Evolutionary conservation across 2,329 filamentous ascomycete genomes (phyloP), one percentile per base, ranked within the genome.

Genomic region (Aspergillus calidoustus): DNA sequence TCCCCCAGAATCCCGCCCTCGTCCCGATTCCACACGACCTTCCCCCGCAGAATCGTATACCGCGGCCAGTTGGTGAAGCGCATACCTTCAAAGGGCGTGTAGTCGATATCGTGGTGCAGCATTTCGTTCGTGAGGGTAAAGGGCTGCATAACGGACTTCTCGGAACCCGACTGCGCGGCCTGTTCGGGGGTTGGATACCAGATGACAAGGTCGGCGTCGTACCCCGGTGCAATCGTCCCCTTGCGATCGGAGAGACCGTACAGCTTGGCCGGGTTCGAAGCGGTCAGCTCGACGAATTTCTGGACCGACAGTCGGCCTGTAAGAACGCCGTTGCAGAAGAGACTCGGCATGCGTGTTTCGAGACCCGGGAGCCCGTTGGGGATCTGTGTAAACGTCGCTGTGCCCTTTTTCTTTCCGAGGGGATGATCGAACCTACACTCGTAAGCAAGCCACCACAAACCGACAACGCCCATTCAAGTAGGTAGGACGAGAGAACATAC

Each of bases 201-300:
- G 44, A 82, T 77, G 15, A 79, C 74, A 11, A 81, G 59, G 62
- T 81, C 80, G 1, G 80, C 79, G 65, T 81, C 80, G 56, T 76
- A 77, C 1, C 77, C 79, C 4, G 79, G 79, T 0, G 76, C 72
- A 30, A 81, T 75, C 2, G 71, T 73, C 0, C 80, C 80, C 57
- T 81, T 81, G 31, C 64, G 66, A 2, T 73, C 72, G 13, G 71
- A 71, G 2, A 81, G 68, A 0, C 79, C 79, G 62, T 81, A 82
- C 58, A 81, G 65, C 65, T 78, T 81, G 0, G 80, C 80, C 1
- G 80, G 74, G 54, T 81, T 82, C 0, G 76, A 75, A 3, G 74
- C 72, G 1, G 78, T 81, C n/a, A 82, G 57, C 64, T 80, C 75
- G 19, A 82, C 80, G 65, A 81, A 82, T 4, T 74, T 73, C n/a